Base-by-base conservation (phyloP, 2,329 filamentous ascomycete genomes). In the Ceratocystis huliohia region DNA sequence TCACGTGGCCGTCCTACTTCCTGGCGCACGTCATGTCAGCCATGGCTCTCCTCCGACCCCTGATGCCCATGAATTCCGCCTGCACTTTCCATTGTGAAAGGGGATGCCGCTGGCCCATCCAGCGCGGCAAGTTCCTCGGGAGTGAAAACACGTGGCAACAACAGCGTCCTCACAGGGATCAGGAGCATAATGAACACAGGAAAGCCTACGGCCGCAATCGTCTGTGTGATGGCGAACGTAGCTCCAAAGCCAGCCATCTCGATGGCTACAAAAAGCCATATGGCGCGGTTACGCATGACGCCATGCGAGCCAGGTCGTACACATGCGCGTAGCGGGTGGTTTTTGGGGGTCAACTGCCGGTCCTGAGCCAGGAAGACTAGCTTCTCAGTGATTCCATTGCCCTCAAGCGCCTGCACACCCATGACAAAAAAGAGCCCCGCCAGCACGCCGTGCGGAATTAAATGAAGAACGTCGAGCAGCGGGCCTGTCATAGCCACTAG, bases 341-440 rank as follows among this genome's bases (percentile, higher is more conserved):
- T 76, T 0, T 78, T 72, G 2, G 81, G 78, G 0, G 86, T 89
- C n/a, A 91, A 78, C 15, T 64, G 63, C 45, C 37, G 77, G 74
- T 93, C 89, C 69, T 84, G 82, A 1, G 79, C 75, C 1, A 93
- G 79, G 74, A 89, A 92, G 25, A 90, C 73, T 7, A 92, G 73
- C 74, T 92, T 92, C 68, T 81, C 77, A 0, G 88, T 92, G 72
- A 93, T 89, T 25, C 88, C 88, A 73, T 93, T 93, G 28, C 77
- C 86, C 72, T 86, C 82, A 41, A 93, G 82, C 2, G 88, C 88
- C 76, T 92, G 87, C 68, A 89, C 80, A 53, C 88, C 89, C 89
- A 93, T 92, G 73, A 91, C 83, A 76, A 92, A 92, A 79, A 93
- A 93, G 30, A 93, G 80, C 0, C 89, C 89, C 0, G 88, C 89